Evolutionary conservation across 306 rosid genomes (phyloP), one percentile per base, ranked within the genome.

Genomic region (Pueraria montana): DNA sequence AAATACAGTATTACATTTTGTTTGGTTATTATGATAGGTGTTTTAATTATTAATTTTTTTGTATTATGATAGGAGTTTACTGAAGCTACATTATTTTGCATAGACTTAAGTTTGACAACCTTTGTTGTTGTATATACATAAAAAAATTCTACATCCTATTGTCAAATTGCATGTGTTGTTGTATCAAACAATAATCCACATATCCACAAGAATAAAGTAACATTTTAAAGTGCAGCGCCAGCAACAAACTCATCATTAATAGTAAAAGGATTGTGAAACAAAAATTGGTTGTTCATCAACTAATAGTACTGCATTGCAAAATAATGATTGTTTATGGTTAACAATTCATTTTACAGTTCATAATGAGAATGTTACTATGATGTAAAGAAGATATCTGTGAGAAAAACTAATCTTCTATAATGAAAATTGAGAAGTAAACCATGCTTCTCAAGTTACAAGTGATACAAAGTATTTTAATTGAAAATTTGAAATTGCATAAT

Each of bases 401-500:
- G 68, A 43, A 61, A 49, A 83, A 48, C 12, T 46, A 23, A 24
- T 52, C 71, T 78, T 59, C 48, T 27, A 32, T 67, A 30, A 27
- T 21, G 49, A 56, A 67, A 83, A 65, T 38, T 11, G 14, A 59
- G 43, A 43, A 24, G 75, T 59, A 61, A 67, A 82, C 56, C 72
- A 46, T 21, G 48, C 68, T 71, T 77, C 9, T 63, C 2, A 23
- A 24, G 49, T 71, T n/a, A 61, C 36, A 72, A 8, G 74, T 38
- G n/a, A 59, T 30, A 36, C 58, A 77, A 53, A 55, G 45, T 56
- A 64, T 77, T 64, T 34, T 62, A 72, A 43, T 55, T 5, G 23
- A 52, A 52, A 50, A 50, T 5, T 70, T 53, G 74, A 77, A 83
- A 83, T 3, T 74, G 50, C 66, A 46, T 24, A 27, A n/a, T 27